Evolutionary conservation across 23 red algal genomes (phyloP).

Genomic region (Agarophyton chilense): DNA sequence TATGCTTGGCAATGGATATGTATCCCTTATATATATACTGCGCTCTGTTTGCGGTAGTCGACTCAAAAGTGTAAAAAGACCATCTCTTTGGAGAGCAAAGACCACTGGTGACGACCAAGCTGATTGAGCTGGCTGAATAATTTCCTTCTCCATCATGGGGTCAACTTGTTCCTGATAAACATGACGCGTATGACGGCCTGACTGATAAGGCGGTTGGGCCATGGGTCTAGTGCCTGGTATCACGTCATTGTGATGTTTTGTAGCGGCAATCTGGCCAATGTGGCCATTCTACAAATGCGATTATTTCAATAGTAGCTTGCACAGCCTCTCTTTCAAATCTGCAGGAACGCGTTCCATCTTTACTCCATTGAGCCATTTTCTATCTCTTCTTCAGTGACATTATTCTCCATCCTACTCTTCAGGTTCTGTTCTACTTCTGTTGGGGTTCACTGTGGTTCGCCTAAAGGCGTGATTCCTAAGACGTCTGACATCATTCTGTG

Average conservation of each 20-base stretch:
- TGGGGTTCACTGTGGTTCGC: no score
- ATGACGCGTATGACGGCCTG: background rate
- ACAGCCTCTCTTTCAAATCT: background rate
- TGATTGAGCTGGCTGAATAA: slow-evolving; percentile 8
- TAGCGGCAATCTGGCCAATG: background rate
- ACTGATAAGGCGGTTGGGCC: background rate
- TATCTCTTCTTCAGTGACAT: no score
- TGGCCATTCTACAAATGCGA: background rate
- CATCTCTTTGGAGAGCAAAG: slow-evolving; percentile 1
- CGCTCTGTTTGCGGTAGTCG: slow-evolving; percentile 28
- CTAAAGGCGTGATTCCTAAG: no score
- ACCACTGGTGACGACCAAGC: slow-evolving; percentile 16
- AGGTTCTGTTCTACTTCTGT: no score
- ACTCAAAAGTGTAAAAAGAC: slow-evolving; percentile 24
- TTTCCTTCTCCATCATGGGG: background rate
- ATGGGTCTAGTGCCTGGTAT: slow-evolving; percentile 1
- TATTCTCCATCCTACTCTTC: no score
- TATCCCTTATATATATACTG: slow-evolving; percentile 6
- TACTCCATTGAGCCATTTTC: no score
- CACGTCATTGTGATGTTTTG: background rate
- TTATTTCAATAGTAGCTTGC: background rate
- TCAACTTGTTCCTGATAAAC: background rate
- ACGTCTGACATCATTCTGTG: no score
- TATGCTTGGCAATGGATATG: slow-evolving; percentile 23
- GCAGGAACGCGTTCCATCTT: no score